Base-by-base conservation (phyloP, 129 eudicot species). In the Artemisia argyi region DNA sequence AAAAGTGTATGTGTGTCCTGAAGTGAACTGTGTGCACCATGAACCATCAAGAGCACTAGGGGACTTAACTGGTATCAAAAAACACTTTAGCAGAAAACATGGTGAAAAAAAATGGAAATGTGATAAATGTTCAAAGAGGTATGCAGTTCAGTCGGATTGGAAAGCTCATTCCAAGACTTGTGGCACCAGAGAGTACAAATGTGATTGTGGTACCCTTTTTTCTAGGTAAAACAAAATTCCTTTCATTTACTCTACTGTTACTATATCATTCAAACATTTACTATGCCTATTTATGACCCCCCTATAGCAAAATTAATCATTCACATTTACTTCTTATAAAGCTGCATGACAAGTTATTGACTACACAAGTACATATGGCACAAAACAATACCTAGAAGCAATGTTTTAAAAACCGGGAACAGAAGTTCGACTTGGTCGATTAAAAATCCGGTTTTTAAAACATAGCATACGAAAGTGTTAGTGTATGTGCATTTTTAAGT, bases 71-170 rank as follows among this genome's bases (percentile, higher is more conserved):
- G 95, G 95, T 5, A 85, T 88, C 66, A 88, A 88, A 76, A 88
- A 88, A 61, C 95, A 88, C 65, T 88, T 85, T 71, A 65, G 86
- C 84, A 85, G 95, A 73, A 88, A 88, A 65, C 95, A 88, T 78
- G 95, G 95, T 19, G 95, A 88, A 44, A 88, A 88, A 68, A 88
- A 85, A 46, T 88, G 91, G 91, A 88, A 88, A 81, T 88, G 96
- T 79, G 91, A 85, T 24, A 88, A 88, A 46, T 88, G 96, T 50
- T 85, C 87, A 56, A 88, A 88, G 87, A 79, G 80, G 51, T 88
- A 88, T 50, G 96, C 96, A 7, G 96, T 88, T 83, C 96, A 81
- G 77, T 85, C 96, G 18, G 96, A 88, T 69, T 85, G 91, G 91
- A 88, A 88, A 83, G 91, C 96, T 69, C 96, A 88, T 75, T 83